Conservation (phyloP, 768 basidiomycete genomes). For the Tremella fuciformis region DNA sequence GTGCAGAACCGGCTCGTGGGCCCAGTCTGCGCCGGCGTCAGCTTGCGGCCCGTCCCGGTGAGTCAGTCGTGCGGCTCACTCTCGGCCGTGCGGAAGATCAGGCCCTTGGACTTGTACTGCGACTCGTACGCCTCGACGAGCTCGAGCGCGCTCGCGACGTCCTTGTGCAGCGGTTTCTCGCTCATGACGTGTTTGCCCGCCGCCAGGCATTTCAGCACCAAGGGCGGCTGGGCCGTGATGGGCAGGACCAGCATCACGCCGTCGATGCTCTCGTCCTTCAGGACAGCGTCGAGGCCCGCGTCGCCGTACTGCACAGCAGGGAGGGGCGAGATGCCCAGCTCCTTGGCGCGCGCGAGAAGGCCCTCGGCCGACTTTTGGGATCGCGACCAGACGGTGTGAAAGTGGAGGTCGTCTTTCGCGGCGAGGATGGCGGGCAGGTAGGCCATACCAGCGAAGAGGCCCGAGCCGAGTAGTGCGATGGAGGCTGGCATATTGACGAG, state of each 20-base stretch:
- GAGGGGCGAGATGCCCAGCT: constrained; percentile 52
- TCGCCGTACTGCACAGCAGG: constrained; percentile 55
- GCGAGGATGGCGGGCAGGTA: constrained; percentile 71
- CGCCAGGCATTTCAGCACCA: constrained; percentile 58
- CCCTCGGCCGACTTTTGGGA: constrained; percentile 60
- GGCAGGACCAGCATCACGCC: constrained; percentile 75
- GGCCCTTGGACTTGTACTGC: constrained; percentile 64
- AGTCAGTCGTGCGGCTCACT: constrained; percentile 55
- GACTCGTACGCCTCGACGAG: constrained; percentile 67
- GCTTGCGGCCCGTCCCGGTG: neutral
- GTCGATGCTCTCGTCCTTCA: constrained; percentile 66
- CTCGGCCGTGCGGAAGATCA: constrained; percentile 79
- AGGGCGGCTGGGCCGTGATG: constrained; percentile 67
- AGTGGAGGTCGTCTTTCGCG: constrained; percentile 54
- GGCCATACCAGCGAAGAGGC: constrained; percentile 60
- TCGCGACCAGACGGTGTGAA: constrained; percentile 77
- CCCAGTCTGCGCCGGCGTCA: constrained; percentile 27
- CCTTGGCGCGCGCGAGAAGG: constrained; percentile 54
- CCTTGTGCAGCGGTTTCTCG: constrained; percentile 80
- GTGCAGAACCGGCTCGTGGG: constrained; percentile 36
- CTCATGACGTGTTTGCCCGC: constrained; percentile 85
- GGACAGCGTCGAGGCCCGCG: constrained; percentile 54
- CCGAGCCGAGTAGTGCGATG: constrained; percentile 75
- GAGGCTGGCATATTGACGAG: constrained; percentile 52
- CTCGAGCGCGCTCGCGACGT: constrained; percentile 63